Conservation (phyloP, 108 stramenopile species). For the Asterionellopsis glacialis region DNA sequence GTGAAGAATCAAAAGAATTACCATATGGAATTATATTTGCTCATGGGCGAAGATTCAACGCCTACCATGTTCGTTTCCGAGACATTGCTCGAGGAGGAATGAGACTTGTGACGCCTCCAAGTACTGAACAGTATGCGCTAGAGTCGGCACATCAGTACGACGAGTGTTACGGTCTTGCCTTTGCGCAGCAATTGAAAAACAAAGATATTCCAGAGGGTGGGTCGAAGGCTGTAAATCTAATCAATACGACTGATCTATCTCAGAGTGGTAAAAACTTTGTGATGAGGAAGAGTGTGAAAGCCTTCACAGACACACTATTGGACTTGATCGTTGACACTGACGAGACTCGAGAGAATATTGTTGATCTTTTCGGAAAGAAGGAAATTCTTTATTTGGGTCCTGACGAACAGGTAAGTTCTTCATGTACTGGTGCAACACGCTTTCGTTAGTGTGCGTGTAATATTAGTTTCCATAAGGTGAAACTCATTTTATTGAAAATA, state of each 20-base stretch:
- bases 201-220: conserved; percentile 99
- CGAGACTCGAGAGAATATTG: conserved; percentile 77
- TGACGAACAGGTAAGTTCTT: conserved; percentile 83
- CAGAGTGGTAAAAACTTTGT: conserved; percentile 55
- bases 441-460: background rate
- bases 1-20: conserved; percentile 30
- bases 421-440: background rate
- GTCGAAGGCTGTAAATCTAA: conserved; percentile 89
- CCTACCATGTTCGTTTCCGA: conserved; percentile 96
- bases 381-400: conserved; percentile 97
- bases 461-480: no score
- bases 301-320: conserved; percentile 92
- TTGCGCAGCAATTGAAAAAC: conserved; percentile 95
- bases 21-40: conserved; percentile 94
- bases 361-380: conserved; percentile 86
- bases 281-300: conserved; percentile 95
- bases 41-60: conserved; percentile 96
- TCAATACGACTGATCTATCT: conserved; percentile 77
- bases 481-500: no score
- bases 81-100: conserved; percentile 96
- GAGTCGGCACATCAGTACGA: conserved; percentile 93
- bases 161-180: conserved; percentile 93
- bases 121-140: conserved; percentile 81
- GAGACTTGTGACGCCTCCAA: conserved; percentile 92
- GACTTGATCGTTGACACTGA: conserved; percentile 90